Percentiles rank a stretch among this genome's conserved stretches.
These are phyloP conservation scores for Aethionema arabicum DNA, from an alignment of 345 rosid species.

Conservation along the genomic window DNA sequence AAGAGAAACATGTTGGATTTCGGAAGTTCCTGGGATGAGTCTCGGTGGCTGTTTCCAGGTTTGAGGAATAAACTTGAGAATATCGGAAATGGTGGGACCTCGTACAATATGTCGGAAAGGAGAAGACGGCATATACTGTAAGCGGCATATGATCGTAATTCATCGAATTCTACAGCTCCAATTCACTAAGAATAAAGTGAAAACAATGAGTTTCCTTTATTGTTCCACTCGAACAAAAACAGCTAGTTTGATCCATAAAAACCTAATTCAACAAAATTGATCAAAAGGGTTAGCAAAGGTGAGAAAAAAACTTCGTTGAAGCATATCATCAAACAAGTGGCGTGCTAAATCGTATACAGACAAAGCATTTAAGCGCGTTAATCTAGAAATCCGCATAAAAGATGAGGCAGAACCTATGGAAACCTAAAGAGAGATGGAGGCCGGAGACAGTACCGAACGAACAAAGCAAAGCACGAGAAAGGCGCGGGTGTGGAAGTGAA, in stretches of 20 bases:
- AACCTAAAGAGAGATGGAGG: background rate
- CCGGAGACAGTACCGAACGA: constrained; percentile 3
- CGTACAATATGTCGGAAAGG: constrained; percentile 32
- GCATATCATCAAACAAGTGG: constrained; percentile 34
- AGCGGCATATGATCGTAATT: constrained; percentile 26
- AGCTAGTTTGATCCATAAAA: constrained; percentile 18
- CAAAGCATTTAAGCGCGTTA: background rate
- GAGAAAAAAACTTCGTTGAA: background rate
- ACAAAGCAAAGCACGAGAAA: constrained; percentile 1
- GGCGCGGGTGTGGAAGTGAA: constrained; percentile 22
- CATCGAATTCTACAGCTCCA: constrained; percentile 1
- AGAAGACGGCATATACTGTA: constrained; percentile 62
- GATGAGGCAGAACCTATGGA: background rate
- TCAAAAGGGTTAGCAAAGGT: constrained; percentile 8
- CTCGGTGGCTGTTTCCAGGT: constrained; percentile 43
- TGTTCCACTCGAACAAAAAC: background rate
- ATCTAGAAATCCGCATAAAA: background rate
- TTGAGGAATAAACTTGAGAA: constrained; percentile 48
- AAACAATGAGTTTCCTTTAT: constrained; percentile 12
- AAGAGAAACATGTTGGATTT: constrained; percentile 34
- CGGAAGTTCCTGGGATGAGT: constrained; percentile 15
- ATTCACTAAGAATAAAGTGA: background rate
- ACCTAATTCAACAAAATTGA: background rate
- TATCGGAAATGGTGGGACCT: constrained; percentile 42
- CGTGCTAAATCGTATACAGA: constrained; percentile 10